These are phyloP conservation scores for Rubus parviflorus DNA, from an alignment of 306 rosid species.

Conservation along the genomic window DNA sequence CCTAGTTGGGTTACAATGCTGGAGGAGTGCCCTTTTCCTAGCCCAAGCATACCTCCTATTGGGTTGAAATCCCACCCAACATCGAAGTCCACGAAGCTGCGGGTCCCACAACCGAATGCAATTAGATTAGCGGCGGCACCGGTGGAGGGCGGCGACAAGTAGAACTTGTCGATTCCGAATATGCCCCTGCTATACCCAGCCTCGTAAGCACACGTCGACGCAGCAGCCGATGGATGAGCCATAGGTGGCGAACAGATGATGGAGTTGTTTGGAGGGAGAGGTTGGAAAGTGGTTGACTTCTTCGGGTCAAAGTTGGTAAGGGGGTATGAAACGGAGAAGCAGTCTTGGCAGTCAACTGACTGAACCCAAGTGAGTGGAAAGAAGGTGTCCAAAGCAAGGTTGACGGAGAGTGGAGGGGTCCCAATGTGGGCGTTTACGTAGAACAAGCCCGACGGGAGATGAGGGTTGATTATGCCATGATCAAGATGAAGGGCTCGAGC, in stretches of 20 bases:
- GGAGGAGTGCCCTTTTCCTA: neutral
- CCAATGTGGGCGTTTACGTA: neutral
- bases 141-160: neutral
- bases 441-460: neutral
- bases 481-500: neutral
- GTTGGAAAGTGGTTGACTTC: neutral
- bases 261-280: neutral
- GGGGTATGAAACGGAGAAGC: neutral
- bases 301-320: neutral
- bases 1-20: constrained; percentile 10
- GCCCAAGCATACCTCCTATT: neutral
- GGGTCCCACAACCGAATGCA: neutral
- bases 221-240: neutral
- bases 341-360: neutral
- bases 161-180: neutral
- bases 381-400: neutral
- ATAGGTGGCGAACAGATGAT: neutral
- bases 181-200: neutral
- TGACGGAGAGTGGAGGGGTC: neutral
- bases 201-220: neutral
- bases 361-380: constrained; percentile 4
- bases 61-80: neutral
- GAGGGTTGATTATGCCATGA: neutral
- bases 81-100: neutral
- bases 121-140: neutral